These are phyloP conservation scores for Fomes fomentarius DNA, from an alignment of 1,284 basidiomycete genomes.

Conservation along the genomic window DNA sequence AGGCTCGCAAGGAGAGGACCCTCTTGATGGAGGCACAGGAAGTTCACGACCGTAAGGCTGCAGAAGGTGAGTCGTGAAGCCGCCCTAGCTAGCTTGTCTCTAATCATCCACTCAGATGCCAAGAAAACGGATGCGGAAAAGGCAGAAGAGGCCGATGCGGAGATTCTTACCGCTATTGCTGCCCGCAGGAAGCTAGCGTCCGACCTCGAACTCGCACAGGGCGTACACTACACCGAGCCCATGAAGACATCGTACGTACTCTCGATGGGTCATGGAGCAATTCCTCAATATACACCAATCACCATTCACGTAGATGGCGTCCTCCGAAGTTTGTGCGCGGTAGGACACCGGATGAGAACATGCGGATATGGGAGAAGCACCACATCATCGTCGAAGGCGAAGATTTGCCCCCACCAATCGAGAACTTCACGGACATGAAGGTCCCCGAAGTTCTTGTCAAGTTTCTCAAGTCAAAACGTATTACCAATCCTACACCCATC, in stretches of 20 bases:
- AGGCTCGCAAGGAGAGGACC: conserved; percentile 80
- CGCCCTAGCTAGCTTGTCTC: neutral
- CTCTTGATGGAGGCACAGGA: conserved; percentile 91
- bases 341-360: conserved; percentile 70
- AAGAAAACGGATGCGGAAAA: conserved; percentile 85
- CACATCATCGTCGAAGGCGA: conserved; percentile 94
- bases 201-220: conserved; percentile 91
- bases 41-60: conserved; percentile 81
- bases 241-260: conserved; percentile 75
- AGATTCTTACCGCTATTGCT: conserved; percentile 90
- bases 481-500: conserved; percentile 90
- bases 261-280: neutral
- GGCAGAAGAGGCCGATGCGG: conserved; percentile 86
- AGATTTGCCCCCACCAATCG: conserved; percentile 92
- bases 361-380: conserved; percentile 82
- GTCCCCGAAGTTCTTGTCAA: conserved; percentile 85
- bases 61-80: conserved; percentile 62
- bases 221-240: conserved; percentile 89
- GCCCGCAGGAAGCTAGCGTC: conserved; percentile 90
- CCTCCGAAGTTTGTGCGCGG: conserved; percentile 86
- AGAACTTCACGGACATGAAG: conserved; percentile 97
- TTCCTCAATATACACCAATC: too few species aligned
- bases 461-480: conserved; percentile 84
- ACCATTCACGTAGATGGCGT: conserved; percentile 66
- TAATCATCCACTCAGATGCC: conserved; percentile 57